Percentiles rank a stretch among this genome's conserved stretches.
phyloP scores from a whole-genome alignment of 2,329 filamentous ascomycete genomes.

The Diplodia corticola region DNA sequence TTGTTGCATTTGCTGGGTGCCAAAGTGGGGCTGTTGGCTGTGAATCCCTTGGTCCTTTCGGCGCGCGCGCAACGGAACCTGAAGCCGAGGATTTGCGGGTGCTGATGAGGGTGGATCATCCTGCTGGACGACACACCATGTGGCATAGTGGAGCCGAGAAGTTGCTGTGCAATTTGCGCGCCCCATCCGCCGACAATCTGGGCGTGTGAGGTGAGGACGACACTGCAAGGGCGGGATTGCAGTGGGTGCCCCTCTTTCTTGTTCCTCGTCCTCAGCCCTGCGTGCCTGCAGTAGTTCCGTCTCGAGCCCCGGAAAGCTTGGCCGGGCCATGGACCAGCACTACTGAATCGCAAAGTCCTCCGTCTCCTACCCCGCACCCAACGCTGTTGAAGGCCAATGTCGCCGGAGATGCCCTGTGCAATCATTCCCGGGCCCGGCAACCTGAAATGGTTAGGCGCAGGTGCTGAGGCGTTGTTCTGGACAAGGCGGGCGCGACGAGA shows the following conservation, averaged over 20 bases:
- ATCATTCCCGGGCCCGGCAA: not conserved
- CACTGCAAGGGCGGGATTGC: not conserved
- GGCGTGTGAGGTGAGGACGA: not conserved
- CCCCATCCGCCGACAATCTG: not conserved
- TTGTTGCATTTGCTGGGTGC: not conserved
- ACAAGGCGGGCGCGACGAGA: not conserved
- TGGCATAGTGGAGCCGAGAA: not conserved
- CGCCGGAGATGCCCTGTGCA: not conserved
- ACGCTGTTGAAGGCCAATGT: too few species aligned
- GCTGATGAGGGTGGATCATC: not conserved
- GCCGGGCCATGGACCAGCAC: not conserved
- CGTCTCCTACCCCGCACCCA: not conserved
- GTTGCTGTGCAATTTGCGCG: not conserved
- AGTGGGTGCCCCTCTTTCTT: not conserved
- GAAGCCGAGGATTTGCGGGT: not conserved
- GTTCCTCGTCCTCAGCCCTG: not conserved
- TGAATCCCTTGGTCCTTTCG: too few species aligned
- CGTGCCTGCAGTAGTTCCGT: not conserved
- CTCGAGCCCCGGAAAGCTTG: slow-evolving; percentile 1
- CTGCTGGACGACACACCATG: not conserved
- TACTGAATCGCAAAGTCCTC: not conserved
- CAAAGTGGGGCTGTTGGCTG: too few species aligned
- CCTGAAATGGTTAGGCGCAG: not conserved
- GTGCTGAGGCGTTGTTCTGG: not conserved
- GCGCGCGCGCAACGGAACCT: not conserved